These are phyloP conservation scores for Periconia sp. DNA, from an alignment of 2,329 filamentous ascomycete species.

Conservation along the genomic window DNA sequence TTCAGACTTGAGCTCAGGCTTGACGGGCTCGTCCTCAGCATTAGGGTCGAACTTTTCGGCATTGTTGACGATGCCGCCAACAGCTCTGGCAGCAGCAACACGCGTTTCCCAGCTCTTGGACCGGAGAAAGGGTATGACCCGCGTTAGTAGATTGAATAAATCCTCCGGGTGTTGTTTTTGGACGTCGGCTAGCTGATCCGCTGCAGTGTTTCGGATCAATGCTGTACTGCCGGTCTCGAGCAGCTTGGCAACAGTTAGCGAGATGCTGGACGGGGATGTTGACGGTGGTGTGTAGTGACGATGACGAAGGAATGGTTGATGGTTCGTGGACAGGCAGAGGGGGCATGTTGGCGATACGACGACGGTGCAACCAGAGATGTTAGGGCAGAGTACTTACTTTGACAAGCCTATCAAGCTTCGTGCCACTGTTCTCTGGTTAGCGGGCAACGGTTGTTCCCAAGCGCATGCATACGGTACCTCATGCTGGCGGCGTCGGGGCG, in stretches of 20 bases:
- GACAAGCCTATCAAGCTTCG: slow-evolving; percentile 47
- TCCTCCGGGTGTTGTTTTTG: slow-evolving; percentile 98
- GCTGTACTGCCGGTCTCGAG: slow-evolving; percentile 97
- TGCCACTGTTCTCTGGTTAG: slow-evolving; percentile 45
- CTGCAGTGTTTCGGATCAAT: slow-evolving; percentile 94
- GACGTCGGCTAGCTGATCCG: slow-evolving; percentile 95
- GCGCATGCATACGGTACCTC: slow-evolving; percentile 33
- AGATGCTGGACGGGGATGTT: slow-evolving; percentile 5
- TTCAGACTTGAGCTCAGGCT: slow-evolving; percentile 53
- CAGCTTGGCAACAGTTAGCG: slow-evolving; percentile 64
- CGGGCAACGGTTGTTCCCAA: slow-evolving; percentile 24
- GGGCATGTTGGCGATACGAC: no score
- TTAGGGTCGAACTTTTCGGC: slow-evolving; percentile 90
- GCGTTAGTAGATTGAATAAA: slow-evolving; percentile 89
- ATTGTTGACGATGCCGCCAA: slow-evolving; percentile 92
- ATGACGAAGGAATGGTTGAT: no score
- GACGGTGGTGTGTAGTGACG: no score
- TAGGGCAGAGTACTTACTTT: slow-evolving; percentile 45
- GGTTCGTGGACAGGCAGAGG: no score
- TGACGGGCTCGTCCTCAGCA: slow-evolving; percentile 71
- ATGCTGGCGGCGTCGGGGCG: slow-evolving; percentile 24
- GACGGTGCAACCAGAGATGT: no score
- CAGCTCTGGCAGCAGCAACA: slow-evolving; percentile 88
- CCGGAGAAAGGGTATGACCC: slow-evolving; percentile 92
- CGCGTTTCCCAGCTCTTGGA: slow-evolving; percentile 98